Conservation (phyloP, 345 rosid species). For the Syzygium aqueum region DNA sequence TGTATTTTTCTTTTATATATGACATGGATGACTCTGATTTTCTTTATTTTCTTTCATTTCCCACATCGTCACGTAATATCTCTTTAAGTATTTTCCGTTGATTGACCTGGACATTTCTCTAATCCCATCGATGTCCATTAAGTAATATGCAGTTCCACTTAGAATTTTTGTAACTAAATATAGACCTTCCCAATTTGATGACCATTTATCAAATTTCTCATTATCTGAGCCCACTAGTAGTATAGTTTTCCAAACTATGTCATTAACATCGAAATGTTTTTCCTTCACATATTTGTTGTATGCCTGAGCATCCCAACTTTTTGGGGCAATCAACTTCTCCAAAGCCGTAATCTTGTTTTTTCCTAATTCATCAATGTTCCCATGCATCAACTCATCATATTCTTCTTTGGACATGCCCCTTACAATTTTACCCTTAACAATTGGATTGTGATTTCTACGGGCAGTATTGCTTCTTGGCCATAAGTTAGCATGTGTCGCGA, state of each 20-base stretch:
- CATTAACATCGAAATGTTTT: neutral
- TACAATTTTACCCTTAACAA: neutral
- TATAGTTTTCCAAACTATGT: neutral
- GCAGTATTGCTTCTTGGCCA: neutral
- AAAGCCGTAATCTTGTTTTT: neutral
- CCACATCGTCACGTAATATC: neutral
- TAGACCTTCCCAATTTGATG: neutral
- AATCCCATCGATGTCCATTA: neutral
- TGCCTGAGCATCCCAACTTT: neutral
- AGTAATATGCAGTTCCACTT: neutral
- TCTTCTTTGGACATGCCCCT: neutral
- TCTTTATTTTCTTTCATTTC: no score
- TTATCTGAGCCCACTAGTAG: neutral
- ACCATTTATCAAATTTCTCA: neutral
- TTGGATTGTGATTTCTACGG: neutral
- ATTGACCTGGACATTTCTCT: neutral
- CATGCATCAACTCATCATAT: neutral
- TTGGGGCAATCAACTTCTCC: neutral
- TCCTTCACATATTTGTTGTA: neutral
- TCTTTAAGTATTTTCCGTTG: neutral
- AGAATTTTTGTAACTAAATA: rapidly evolving
- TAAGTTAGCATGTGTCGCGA: neutral
- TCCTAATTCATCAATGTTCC: neutral
- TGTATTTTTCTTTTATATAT: no score
- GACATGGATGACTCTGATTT: no score